Percentiles rank a stretch among this genome's conserved stretches.
Conservation (phyloP, 495 filamentous ascomycete genomes). For the Staphylotrichum longicolle region DNA sequence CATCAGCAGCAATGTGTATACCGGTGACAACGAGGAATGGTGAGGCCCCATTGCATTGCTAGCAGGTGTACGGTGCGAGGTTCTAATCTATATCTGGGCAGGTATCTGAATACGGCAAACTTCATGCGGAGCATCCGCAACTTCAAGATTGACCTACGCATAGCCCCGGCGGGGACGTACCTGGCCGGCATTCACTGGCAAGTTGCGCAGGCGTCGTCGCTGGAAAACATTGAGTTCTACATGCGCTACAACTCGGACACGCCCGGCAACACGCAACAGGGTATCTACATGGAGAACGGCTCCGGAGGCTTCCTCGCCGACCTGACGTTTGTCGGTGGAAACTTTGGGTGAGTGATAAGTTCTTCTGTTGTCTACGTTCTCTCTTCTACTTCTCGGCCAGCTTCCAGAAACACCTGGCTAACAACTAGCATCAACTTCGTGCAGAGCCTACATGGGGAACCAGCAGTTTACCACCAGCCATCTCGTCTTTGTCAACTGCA, state of each 20-base stretch:
- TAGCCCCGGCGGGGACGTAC: conserved; percentile 33
- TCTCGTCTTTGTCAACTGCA: conserved; percentile 76
- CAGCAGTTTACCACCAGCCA: conserved; percentile 91
- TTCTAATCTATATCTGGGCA: conserved; percentile 30
- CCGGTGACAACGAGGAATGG: conserved; percentile 35
- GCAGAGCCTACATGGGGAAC: conserved; percentile 63
- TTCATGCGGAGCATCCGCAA: conserved; percentile 95
- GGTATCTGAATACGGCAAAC: conserved; percentile 36
- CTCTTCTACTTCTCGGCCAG: no score
- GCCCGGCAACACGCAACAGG: conserved; percentile 42
- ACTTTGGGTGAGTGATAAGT: conserved; percentile 56
- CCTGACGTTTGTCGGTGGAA: conserved; percentile 78
- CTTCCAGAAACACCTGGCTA: no score
- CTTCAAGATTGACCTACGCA: conserved; percentile 78
- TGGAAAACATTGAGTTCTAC: conserved; percentile 76
- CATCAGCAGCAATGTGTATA: conserved; percentile 79
- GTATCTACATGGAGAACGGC: conserved; percentile 95
- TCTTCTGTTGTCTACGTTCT: no score
- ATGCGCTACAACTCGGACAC: conserved; percentile 60
- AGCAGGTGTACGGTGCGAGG: no score
- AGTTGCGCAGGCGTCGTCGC: conserved; percentile 83
- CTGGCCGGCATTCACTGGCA: conserved; percentile 87
- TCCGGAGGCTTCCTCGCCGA: conserved; percentile 81
- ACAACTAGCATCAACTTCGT: background rate
- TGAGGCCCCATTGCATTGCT: background rate